Evolutionary conservation across 1,284 basidiomycete species (phyloP).

Genomic region (Austroboletus sp.): DNA sequence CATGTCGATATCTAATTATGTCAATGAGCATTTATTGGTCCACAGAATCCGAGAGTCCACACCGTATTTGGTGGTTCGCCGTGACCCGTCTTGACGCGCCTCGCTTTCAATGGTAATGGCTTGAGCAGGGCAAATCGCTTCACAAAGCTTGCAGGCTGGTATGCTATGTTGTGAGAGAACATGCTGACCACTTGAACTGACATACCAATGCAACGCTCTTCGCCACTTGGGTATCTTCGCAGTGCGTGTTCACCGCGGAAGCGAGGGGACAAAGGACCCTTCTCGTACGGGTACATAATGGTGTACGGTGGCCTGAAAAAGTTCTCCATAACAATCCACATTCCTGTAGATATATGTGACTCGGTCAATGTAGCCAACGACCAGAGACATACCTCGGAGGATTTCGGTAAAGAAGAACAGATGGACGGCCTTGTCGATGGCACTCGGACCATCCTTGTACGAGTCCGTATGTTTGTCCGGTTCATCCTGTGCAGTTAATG

Average conservation of each 20-base stretch:
- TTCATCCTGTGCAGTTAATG: constrained; percentile 39
- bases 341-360: constrained; percentile 52
- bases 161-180: constrained; percentile 12
- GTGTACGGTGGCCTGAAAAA: constrained; percentile 97
- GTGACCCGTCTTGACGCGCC: constrained; percentile 89
- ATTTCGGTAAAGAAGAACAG: constrained; percentile 99
- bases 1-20: constrained; percentile 82
- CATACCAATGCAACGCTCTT: constrained; percentile 96
- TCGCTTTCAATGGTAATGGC: constrained; percentile 99
- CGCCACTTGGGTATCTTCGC: constrained; percentile 93
- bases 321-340: constrained; percentile 99
- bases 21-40: background rate
- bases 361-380: background rate
- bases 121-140: constrained; percentile 98
- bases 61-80: constrained; percentile 97
- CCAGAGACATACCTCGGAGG: constrained; percentile 66
- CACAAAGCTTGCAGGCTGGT: constrained; percentile 95
- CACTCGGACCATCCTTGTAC: constrained; percentile 75
- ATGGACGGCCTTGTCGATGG: constrained; percentile 92
- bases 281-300: constrained; percentile 97
- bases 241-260: constrained; percentile 99
- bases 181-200: constrained; percentile 8
- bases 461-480: constrained; percentile 52
- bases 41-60: constrained; percentile 18
- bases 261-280: constrained; percentile 93